Conservation (phyloP, 1,284 basidiomycete genomes). For the Tilletia setariae region DNA sequence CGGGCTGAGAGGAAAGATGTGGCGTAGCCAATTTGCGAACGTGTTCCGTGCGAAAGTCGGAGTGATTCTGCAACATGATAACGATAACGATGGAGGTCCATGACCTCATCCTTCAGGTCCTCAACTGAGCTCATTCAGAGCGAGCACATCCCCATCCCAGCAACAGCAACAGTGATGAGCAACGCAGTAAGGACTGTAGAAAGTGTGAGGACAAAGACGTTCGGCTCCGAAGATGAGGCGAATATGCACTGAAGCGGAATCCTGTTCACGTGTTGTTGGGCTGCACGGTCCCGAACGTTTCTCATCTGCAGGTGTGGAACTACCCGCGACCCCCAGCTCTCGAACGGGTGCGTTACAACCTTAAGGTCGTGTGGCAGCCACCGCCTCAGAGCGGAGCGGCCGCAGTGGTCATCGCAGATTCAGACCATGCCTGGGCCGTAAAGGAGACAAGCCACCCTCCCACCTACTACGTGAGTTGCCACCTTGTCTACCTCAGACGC, state of each 20-base stretch:
- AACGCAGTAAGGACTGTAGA: background rate
- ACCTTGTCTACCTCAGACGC: background rate
- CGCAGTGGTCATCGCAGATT: slow-evolving; percentile 41
- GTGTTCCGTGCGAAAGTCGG: too few relatives aligned
- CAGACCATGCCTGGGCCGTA: slow-evolving; percentile 44
- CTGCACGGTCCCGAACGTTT: too few relatives aligned
- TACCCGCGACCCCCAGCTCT: slow-evolving; percentile 49
- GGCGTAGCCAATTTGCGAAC: too few relatives aligned
- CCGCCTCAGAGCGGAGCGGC: slow-evolving; percentile 32
- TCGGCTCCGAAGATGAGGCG: too few relatives aligned
- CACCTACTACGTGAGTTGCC: slow-evolving; percentile 25
- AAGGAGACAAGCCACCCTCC: slow-evolving; percentile 50
- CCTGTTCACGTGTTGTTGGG: too few relatives aligned
- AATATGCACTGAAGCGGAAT: too few relatives aligned
- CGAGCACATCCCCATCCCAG: too few relatives aligned
- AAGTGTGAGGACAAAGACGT: background rate
- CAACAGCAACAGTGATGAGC: slow-evolving; percentile 12
- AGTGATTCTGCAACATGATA: too few relatives aligned
- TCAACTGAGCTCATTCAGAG: too few relatives aligned
- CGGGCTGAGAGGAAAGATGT: too few relatives aligned
- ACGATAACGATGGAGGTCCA: too few relatives aligned
- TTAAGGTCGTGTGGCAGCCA: slow-evolving; percentile 44
- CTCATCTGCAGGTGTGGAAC: slow-evolving; percentile 37
- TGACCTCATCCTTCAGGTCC: too few relatives aligned
- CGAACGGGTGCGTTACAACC: slow-evolving; percentile 33